Conservation (phyloP, 2,329 filamentous ascomycete genomes). For the Chaetothyriales sp. region DNA sequence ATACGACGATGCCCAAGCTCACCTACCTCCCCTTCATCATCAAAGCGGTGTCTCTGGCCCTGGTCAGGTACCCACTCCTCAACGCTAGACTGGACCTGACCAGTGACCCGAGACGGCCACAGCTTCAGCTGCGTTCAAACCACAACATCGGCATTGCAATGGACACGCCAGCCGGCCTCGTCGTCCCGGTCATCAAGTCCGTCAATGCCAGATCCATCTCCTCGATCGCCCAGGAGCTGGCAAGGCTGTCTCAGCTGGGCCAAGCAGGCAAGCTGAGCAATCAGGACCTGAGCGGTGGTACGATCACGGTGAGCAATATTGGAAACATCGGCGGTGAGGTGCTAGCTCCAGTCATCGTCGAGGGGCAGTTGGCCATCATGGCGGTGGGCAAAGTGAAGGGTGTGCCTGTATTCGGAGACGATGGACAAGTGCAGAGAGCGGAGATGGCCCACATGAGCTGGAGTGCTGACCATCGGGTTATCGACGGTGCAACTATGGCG, state of each 20-base stretch:
- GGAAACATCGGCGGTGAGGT: slow-evolving; percentile 90
- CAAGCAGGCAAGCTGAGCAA: slow-evolving; percentile 59
- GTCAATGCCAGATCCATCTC: slow-evolving; percentile 64
- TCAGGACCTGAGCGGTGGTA: slow-evolving; percentile 68
- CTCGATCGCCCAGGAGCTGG: slow-evolving; percentile 63
- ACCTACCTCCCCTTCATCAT: slow-evolving; percentile 91
- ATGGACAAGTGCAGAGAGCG: slow-evolving; percentile 52
- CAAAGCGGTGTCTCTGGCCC: slow-evolving; percentile 79
- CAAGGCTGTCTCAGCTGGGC: slow-evolving; percentile 59
- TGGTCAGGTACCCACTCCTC: slow-evolving; percentile 70
- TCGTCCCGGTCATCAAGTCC: slow-evolving; percentile 84
- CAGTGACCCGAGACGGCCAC: slow-evolving; percentile 50
- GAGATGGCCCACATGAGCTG: slow-evolving; percentile 86
- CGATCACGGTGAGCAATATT: slow-evolving; percentile 93
- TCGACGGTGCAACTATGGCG: slow-evolving; percentile 91
- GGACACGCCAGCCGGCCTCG: slow-evolving; percentile 74
- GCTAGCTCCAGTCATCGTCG: slow-evolving; percentile 78
- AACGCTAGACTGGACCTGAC: slow-evolving; percentile 67
- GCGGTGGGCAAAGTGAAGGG: slow-evolving; percentile 70
- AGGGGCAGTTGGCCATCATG: slow-evolving; percentile 80
- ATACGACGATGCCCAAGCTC: slow-evolving; percentile 46
- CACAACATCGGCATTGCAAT: slow-evolving; percentile 96
- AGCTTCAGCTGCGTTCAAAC: slow-evolving; percentile 61
- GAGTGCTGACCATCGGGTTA: slow-evolving; percentile 87
- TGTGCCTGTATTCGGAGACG: slow-evolving; percentile 60